Evolutionary conservation across 1,284 basidiomycete species (phyloP).

Genomic region (Ganoderma resinaceum): DNA sequence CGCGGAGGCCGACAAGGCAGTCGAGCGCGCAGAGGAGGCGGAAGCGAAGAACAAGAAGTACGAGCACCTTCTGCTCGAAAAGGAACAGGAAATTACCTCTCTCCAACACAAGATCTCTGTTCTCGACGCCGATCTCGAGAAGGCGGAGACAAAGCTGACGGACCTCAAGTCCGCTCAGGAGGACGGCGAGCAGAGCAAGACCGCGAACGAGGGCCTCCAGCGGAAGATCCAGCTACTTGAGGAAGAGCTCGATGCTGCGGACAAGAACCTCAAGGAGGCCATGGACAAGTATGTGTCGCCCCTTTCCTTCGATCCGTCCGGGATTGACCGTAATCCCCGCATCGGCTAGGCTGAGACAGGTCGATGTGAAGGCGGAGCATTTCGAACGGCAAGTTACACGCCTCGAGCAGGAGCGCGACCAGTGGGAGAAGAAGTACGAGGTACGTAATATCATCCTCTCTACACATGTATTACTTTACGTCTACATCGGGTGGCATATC

Average conservation of each 20-base stretch:
- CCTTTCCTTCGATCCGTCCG: slow-evolving; percentile 12
- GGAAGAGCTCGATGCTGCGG: slow-evolving; percentile 94
- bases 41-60: slow-evolving; percentile 87
- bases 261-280: slow-evolving; percentile 97
- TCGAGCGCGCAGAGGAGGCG: slow-evolving; percentile 83
- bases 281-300: slow-evolving; percentile 86
- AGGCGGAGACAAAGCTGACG: slow-evolving; percentile 75
- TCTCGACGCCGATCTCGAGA: slow-evolving; percentile 80
- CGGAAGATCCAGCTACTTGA: slow-evolving; percentile 94
- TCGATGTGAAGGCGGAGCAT: slow-evolving; percentile 99
- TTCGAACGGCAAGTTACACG: slow-evolving; percentile 93
- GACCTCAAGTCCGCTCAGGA: slow-evolving; percentile 76
- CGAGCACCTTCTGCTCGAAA: slow-evolving; percentile 82
- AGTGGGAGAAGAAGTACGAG: slow-evolving; percentile 96
- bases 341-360: slow-evolving; percentile 83
- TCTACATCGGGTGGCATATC: not conserved
- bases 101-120: slow-evolving; percentile 80
- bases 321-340: slow-evolving; percentile 19
- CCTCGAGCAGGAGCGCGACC: slow-evolving; percentile 91
- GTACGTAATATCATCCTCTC: slow-evolving; percentile 51
- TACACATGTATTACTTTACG: not conserved
- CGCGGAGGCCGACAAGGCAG: slow-evolving; percentile 85
- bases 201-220: slow-evolving; percentile 77
- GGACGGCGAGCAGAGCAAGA: slow-evolving; percentile 80
- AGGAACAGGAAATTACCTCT: slow-evolving; percentile 91